A percentile compares a stretch with the other conserved stretches of the same genome.
phyloP scores from a whole-genome alignment of 192 early-diverging fungal species.

The Dimargaris cristalligena region DNA sequence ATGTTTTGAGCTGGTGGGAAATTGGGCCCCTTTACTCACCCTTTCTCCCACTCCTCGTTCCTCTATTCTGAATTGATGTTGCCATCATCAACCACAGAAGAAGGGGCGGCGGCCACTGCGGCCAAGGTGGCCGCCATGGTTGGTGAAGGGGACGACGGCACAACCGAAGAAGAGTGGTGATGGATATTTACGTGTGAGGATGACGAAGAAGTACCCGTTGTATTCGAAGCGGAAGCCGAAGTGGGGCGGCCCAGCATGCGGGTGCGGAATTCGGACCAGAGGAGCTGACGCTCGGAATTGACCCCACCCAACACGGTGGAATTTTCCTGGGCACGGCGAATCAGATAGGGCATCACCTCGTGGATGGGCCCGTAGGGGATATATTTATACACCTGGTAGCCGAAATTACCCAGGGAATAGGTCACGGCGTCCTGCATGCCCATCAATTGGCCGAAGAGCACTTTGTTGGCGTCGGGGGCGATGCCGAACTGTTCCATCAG shows the following conservation, averaged over 20 bases:
- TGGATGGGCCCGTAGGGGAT: slow-evolving; percentile 80
- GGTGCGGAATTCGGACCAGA: slow-evolving; percentile 38
- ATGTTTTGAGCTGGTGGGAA: no score
- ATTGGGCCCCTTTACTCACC: no score
- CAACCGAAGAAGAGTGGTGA: no score
- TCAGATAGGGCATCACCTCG: slow-evolving; percentile 83
- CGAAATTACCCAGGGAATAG: slow-evolving; percentile 56
- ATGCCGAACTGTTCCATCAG: slow-evolving; percentile 44
- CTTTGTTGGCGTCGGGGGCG: slow-evolving; percentile 32
- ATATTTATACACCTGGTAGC: slow-evolving; percentile 79
- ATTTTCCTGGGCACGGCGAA: slow-evolving; percentile 92
- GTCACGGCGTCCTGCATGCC: slow-evolving; percentile 86
- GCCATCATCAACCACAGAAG: no score
- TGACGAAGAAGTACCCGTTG: no score
- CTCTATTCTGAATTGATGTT: no score
- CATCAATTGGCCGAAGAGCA: slow-evolving; percentile 86
- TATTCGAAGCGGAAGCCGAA: no score
- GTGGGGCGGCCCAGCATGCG: slow-evolving; percentile 3
- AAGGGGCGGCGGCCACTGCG: no score
- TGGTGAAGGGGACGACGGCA: no score
- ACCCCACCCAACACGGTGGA: slow-evolving; percentile 53
- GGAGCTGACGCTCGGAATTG: slow-evolving; percentile 30
- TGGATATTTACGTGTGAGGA: no score
- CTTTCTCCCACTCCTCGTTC: no score
- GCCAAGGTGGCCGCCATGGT: no score